phyloP scores from a whole-genome alignment of 108 stramenopile species.

The Craspedostauros australis region DNA sequence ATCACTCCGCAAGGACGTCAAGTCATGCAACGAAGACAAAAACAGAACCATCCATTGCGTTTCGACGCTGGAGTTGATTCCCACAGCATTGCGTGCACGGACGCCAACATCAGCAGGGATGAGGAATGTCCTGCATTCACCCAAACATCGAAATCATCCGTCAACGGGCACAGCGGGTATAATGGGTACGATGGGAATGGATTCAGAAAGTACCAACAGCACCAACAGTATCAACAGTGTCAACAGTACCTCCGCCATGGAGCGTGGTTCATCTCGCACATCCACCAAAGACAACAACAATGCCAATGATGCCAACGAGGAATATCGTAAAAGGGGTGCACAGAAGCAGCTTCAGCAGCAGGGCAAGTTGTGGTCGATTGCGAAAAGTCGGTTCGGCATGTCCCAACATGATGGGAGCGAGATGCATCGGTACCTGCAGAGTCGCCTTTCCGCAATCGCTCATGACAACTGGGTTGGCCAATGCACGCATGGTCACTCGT shows the following conservation, averaged over 20 bases:
- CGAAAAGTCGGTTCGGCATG: constrained; percentile 14
- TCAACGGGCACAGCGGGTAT: too few relatives aligned
- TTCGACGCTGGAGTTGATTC: constrained; percentile 22
- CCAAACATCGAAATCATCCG: too few relatives aligned
- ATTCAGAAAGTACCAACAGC: too few relatives aligned
- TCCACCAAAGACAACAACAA: constrained; percentile 6
- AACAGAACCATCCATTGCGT: constrained; percentile 19
- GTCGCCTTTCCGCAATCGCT: constrained; percentile 18
- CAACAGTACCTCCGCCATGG: too few relatives aligned
- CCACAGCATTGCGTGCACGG: constrained; percentile 55
- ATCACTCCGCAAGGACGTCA: too few relatives aligned
- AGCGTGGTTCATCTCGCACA: too few relatives aligned
- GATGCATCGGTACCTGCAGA: constrained; percentile 9
- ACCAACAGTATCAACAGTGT: too few relatives aligned
- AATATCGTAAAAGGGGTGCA: too few relatives aligned
- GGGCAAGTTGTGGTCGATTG: constrained; percentile 8
- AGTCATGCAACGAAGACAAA: too few relatives aligned
- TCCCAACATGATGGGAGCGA: not conserved
- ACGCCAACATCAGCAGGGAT: constrained; percentile 73
- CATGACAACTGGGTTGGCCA: constrained; percentile 27
- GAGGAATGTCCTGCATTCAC: constrained; percentile 41
- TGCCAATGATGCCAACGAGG: too few relatives aligned
- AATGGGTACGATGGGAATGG: not conserved
- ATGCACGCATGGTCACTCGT: constrained; percentile 32
- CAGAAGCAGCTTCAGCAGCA: constrained; percentile 4